Evolutionary conservation across 164 flowering plant species (phyloP).

Genomic region (Kalanchoe fedtschenkoi): DNA sequence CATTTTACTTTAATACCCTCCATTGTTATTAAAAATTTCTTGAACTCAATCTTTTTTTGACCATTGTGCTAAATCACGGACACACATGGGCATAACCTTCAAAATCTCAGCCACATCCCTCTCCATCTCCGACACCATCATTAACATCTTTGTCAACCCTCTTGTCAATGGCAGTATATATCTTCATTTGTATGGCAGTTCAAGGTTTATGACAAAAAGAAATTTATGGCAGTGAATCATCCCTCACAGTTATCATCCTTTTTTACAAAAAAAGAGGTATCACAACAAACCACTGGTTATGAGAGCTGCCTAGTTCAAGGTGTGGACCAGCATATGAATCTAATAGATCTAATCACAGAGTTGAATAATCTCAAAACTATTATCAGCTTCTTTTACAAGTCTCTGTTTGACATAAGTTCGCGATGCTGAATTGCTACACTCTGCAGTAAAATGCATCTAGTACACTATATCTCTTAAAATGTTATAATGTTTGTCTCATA

Average conservation of each 20-base stretch:
- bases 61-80: too few species aligned
- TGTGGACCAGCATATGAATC: constrained; percentile 31
- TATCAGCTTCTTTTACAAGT: constrained; percentile 37
- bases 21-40: too few species aligned
- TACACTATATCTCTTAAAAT: neutral
- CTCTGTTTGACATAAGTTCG: neutral
- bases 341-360: constrained; percentile 23
- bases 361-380: constrained; percentile 30
- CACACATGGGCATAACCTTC: too few species aligned
- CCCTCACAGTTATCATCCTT: neutral
- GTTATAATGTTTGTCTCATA: neutral
- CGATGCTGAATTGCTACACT: neutral
- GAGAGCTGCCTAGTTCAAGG: constrained; percentile 27
- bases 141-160: too few species aligned
- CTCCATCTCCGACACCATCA: too few species aligned
- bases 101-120: too few species aligned
- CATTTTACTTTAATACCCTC: too few species aligned
- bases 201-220: too few species aligned
- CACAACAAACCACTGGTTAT: constrained; percentile 15
- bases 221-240: neutral
- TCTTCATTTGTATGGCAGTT: too few species aligned
- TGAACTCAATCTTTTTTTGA: too few species aligned
- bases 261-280: constrained; percentile 34
- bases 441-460: neutral
- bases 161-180: too few species aligned